Evolutionary conservation across 1,284 basidiomycete genomes (phyloP).

Genomic region (Somion occarium): DNA sequence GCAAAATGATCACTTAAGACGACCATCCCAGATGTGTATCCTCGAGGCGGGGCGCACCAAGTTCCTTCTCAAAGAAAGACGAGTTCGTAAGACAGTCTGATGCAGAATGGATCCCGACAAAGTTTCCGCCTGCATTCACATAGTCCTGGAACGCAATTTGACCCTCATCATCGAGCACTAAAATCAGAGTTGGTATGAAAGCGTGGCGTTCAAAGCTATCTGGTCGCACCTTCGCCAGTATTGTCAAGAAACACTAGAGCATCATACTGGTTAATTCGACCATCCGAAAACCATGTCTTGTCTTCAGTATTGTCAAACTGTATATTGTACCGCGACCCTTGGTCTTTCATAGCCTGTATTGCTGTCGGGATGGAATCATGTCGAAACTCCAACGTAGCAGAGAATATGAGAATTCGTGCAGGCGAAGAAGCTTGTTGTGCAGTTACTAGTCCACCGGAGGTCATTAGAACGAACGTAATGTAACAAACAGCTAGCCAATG

Average conservation of each 20-base stretch:
- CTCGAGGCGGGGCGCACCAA: conserved; percentile 34
- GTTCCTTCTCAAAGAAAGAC: conserved; percentile 52
- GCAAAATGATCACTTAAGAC: background rate
- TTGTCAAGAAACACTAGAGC: conserved; percentile 69
- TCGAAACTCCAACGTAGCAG: conserved; percentile 48
- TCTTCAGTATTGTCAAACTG: conserved; percentile 68
- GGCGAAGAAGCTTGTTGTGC: conserved; percentile 1
- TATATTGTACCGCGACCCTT: conserved; percentile 42
- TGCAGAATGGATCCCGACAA: conserved; percentile 65
- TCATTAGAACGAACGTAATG: no score
- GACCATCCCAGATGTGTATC: background rate
- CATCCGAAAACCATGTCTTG: conserved; percentile 49
- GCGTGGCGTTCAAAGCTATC: no score
- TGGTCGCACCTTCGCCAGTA: conserved; percentile 54
- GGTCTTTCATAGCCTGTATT: conserved; percentile 46
- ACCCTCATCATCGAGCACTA: conserved; percentile 59
- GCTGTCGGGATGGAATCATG: conserved; percentile 79
- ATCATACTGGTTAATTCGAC: conserved; percentile 54
- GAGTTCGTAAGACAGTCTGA: conserved; percentile 65
- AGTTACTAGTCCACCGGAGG: no score
- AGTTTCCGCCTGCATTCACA: conserved; percentile 68
- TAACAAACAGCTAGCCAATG: no score
- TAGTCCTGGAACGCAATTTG: conserved; percentile 63
- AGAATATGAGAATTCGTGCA: conserved; percentile 43
- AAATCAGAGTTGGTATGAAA: no score